phyloP scores from a whole-genome alignment of 2,329 filamentous ascomycete genomes.

The Talaromyces sp. region DNA sequence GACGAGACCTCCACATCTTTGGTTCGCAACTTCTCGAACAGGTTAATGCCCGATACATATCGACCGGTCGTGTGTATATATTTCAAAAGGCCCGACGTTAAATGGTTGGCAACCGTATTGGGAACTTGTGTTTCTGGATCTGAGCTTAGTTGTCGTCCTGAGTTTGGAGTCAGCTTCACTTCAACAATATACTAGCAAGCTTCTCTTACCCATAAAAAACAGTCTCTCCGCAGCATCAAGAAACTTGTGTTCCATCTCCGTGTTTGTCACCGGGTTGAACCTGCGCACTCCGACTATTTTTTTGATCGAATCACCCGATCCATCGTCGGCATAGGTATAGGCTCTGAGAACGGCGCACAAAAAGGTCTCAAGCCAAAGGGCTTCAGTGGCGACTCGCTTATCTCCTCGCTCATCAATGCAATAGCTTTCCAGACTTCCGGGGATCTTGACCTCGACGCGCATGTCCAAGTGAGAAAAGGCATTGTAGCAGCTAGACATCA shows the following conservation, averaged over 20 bases:
- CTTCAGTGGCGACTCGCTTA: slow-evolving; percentile 87
- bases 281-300: slow-evolving; percentile 95
- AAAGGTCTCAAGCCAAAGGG: slow-evolving; percentile 96
- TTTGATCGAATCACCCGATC: slow-evolving; percentile 87
- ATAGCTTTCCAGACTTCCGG: slow-evolving; percentile 93
- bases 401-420: slow-evolving; percentile 96
- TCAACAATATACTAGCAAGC: background rate
- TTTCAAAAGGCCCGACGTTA: slow-evolving; percentile 86
- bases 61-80: slow-evolving; percentile 95
- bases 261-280: slow-evolving; percentile 96
- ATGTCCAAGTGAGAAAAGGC: slow-evolving; percentile 96
- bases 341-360: slow-evolving; percentile 90
- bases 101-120: slow-evolving; percentile 91
- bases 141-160: slow-evolving; percentile 91
- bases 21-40: slow-evolving; percentile 91
- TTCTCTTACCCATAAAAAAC: slow-evolving; percentile 74
- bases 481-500: slow-evolving; percentile 75
- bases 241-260: slow-evolving; percentile 96
- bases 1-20: slow-evolving; percentile 94
- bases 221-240: slow-evolving; percentile 88
- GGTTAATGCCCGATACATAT: slow-evolving; percentile 90
- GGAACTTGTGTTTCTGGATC: slow-evolving; percentile 97
- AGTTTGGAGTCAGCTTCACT: background rate
- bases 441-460: slow-evolving; percentile 96
- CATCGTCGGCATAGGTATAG: slow-evolving; percentile 95